Conservation (phyloP, 176 grass and related monocot species). For the Areca catechu region DNA sequence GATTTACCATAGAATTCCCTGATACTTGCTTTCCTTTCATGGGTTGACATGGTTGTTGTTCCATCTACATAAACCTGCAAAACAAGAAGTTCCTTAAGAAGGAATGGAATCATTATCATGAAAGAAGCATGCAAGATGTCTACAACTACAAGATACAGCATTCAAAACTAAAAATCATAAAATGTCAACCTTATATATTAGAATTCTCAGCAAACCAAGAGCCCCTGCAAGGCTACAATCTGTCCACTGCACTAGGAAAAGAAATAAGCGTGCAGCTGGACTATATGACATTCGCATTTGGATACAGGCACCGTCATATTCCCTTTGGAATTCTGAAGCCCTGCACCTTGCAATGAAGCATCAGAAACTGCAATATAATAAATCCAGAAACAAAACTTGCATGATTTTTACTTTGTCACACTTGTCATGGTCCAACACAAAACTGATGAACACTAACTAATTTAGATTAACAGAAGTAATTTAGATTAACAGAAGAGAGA, state of each 20-base stretch:
- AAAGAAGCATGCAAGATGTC: no score
- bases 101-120: no score
- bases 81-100: not conserved
- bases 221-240: slow-evolving; percentile 89
- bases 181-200: slow-evolving; percentile 61
- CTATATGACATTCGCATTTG: slow-evolving; percentile 97
- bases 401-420: no score
- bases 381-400: no score
- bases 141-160: not conserved
- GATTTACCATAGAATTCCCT: slow-evolving; percentile 83
- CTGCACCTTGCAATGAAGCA: slow-evolving; percentile 26
- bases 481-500: no score
- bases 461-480: no score
- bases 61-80: slow-evolving; percentile 86
- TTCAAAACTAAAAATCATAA: not conserved
- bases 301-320: slow-evolving; percentile 74
- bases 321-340: slow-evolving; percentile 74
- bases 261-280: slow-evolving; percentile 60
- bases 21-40: slow-evolving; percentile 89
- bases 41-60: slow-evolving; percentile 88
- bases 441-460: no score
- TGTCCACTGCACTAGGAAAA: slow-evolving; percentile 90
- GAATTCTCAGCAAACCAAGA: slow-evolving; percentile 71
- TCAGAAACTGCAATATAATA: not conserved
- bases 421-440: no score